Base-by-base conservation (phyloP, 306 rosid species). In the Echinosophora koreensis region DNA sequence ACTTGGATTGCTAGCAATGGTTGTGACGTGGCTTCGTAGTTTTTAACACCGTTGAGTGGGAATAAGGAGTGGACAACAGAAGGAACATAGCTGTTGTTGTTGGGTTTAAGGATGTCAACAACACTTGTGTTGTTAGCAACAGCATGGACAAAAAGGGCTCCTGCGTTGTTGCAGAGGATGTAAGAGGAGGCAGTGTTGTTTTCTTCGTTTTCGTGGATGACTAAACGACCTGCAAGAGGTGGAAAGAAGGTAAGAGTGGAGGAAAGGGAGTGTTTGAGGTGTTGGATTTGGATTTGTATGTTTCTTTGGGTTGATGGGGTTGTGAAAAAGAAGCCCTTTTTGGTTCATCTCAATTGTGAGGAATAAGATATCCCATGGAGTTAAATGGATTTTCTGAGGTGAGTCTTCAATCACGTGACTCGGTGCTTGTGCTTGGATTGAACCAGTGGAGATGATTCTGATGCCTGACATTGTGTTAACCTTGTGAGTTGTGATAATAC, bases 1-100 rank as follows among this genome's bases (percentile, higher is more conserved):
- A 86, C 83, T 58, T 88, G 92, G 0, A 85, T 73, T 0, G 87
- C 88, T 12, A 87, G 59, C 41, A 87, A 38, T 0, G 91, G 84
- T 4, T 54, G 70, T 0, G 87, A 73, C 0, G 76, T 60, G 4
- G 77, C 75, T 18, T 77, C 13, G 6, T 44, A 6, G 72, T 69
- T 77, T 55, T 15, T 9, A 10, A 54, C 69, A 3, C 78, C 72
- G 37, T 77, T 80, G 9, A 80, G 74, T 12, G 54, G 54, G 60
- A 82, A 82, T 83, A 87, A 85, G 4, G 83, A 82, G 66, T 6
- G 35, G 9, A 87, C 78, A 42, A 87, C n/a, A 5, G 69, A 54
- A 22, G 87, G 89, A 3, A 82, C 28, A 3, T 56, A 69, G 32
- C 2, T 28, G 30, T 30, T 30, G 32, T 30, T 30, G 32, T 30